Evolutionary conservation across 768 basidiomycete species (phyloP).

Genomic region (Amanita fuliginea): DNA sequence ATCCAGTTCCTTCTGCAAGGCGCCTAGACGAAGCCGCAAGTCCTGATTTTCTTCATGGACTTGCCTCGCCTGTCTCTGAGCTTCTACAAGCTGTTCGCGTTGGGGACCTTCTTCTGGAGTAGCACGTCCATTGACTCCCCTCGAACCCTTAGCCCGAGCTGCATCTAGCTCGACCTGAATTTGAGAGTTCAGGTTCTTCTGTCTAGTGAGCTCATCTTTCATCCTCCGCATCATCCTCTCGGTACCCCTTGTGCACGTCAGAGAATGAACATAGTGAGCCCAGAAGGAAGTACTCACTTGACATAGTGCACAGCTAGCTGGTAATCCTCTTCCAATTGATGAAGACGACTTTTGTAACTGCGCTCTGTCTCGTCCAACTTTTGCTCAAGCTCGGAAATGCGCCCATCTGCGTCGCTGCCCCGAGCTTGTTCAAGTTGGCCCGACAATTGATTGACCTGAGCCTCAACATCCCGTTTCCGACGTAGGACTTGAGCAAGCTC

Average conservation of each 20-base stretch:
- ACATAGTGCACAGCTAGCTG: slow-evolving; percentile 96
- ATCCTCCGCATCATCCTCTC: slow-evolving; percentile 97
- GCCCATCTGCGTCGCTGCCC: slow-evolving; percentile 37
- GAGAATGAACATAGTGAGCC: background rate
- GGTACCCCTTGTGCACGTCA: slow-evolving; percentile 54
- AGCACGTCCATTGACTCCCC: slow-evolving; percentile 58
- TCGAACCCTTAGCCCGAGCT: slow-evolving; percentile 46
- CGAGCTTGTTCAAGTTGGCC: slow-evolving; percentile 58
- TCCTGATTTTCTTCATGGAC: slow-evolving; percentile 70
- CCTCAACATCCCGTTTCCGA: slow-evolving; percentile 66
- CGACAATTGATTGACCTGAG: slow-evolving; percentile 52
- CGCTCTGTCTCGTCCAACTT: slow-evolving; percentile 73
- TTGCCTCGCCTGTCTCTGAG: slow-evolving; percentile 66
- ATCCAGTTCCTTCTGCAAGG: slow-evolving; percentile 67
- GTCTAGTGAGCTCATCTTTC: slow-evolving; percentile 90
- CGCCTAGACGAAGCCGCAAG: slow-evolving; percentile 58
- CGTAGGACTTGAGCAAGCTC: slow-evolving; percentile 58
- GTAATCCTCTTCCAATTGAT: slow-evolving; percentile 92
- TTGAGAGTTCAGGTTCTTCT: slow-evolving; percentile 69
- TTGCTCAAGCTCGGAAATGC: slow-evolving; percentile 58
- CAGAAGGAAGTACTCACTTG: slow-evolving; percentile 51
- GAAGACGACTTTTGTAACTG: slow-evolving; percentile 67
- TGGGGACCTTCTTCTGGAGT: slow-evolving; percentile 75
- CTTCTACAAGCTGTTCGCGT: slow-evolving; percentile 63
- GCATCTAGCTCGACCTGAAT: slow-evolving; percentile 81